Conservation (phyloP, 192 early-diverging fungal genomes). For the Chytriomyces sp. region DNA sequence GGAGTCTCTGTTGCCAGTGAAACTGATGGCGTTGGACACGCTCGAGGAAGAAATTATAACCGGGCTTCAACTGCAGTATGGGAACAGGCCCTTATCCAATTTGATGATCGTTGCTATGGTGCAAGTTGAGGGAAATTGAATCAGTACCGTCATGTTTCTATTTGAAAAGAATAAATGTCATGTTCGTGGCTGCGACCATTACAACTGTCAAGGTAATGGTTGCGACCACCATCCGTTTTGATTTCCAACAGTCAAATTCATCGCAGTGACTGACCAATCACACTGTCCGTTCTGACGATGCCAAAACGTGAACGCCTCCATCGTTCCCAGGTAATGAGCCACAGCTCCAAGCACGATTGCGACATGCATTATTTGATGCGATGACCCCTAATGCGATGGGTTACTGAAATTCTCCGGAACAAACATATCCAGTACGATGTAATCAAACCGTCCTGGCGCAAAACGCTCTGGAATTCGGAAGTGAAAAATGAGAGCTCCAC, state of each 20-base stretch:
- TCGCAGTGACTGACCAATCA: neutral
- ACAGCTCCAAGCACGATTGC: constrained; percentile 70
- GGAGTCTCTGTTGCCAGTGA: neutral
- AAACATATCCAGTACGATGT: constrained; percentile 53
- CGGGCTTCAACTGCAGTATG: constrained; percentile 18
- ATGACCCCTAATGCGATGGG: constrained; percentile 51
- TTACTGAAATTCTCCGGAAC: neutral
- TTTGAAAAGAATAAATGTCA: too few species aligned
- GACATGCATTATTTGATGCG: constrained; percentile 85
- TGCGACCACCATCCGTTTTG: neutral
- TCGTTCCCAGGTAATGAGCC: constrained; percentile 72
- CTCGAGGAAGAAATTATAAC: neutral
- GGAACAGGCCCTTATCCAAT: constrained; percentile 12
- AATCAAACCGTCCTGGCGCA: constrained; percentile 76
- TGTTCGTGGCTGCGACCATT: too few species aligned
- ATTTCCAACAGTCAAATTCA: neutral
- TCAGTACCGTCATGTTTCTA: too few species aligned
- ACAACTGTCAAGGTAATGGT: too few species aligned
- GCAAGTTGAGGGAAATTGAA: too few species aligned
- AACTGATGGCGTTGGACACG: neutral
- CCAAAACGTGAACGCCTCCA: constrained; percentile 26
- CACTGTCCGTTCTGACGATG: constrained; percentile 23
- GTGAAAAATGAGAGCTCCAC: constrained; percentile 76
- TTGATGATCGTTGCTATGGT: constrained; percentile 20
- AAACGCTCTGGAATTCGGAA: constrained; percentile 71